phyloP scores from a whole-genome alignment of 352 stramenopile species.

The Pythium brachiatum region DNA sequence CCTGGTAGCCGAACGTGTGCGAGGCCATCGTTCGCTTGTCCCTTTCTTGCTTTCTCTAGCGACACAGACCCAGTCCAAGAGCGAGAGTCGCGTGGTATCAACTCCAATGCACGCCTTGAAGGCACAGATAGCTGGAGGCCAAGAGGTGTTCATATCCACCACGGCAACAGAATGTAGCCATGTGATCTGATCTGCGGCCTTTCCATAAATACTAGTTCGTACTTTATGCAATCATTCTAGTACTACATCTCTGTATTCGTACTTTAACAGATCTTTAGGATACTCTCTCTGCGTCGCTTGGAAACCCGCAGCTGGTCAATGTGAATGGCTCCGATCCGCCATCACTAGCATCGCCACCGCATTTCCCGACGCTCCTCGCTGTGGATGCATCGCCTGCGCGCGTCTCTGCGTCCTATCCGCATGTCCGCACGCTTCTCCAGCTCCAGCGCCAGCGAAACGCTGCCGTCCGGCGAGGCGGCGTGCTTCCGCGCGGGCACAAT shows the following conservation, averaged over 20 bases:
- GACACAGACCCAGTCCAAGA: neutral
- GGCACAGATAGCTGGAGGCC: too few species aligned
- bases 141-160: neutral
- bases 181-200: neutral
- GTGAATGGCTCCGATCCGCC: constrained; percentile 5
- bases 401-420: neutral
- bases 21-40: constrained; percentile 16
- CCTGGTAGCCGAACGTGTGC: constrained; percentile 60
- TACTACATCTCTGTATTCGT: neutral
- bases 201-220: constrained; percentile 13
- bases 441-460: constrained; percentile 29
- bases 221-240: neutral
- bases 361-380: neutral
- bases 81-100: neutral
- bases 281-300: neutral
- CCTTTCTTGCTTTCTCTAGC: neutral
- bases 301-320: neutral
- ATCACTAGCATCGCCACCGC: neutral
- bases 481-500: constrained; percentile 39
- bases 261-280: neutral
- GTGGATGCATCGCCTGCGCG: constrained; percentile 22
- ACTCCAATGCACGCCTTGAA: neutral
- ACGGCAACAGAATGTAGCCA: constrained; percentile 17
- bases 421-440: constrained; percentile 19
- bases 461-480: constrained; percentile 18